Base-by-base conservation (phyloP, 345 rosid species). In the Heritiera fomes region DNA sequence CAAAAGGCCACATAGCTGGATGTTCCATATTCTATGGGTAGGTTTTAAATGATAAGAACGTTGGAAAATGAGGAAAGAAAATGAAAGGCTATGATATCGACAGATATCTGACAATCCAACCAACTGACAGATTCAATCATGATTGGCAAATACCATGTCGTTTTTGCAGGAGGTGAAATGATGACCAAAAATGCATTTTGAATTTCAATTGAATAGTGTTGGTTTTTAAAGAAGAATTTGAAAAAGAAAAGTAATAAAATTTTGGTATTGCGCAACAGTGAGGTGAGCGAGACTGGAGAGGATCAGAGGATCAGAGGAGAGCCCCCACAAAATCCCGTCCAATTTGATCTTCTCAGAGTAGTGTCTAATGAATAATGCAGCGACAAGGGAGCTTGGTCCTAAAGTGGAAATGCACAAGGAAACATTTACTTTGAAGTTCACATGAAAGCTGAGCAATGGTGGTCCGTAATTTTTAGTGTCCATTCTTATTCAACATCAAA, bases 11-110 rank as follows among this genome's bases (percentile, higher is more conserved):
- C 10, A 32, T 28, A 61, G 66, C 30, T 28, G 40, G 66, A 30
- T 28, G 47, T 14, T 6, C 43, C 17, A 68, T 47, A 5, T 56
- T 73, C 52, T 15, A 5, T 78, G 50, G n/a, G 13, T 40, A 4
- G 12, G 41, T 28, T 78, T 73, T 50, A 49, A 79, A 83, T 69
- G 67, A 62, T 62, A 50, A 8, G 56, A 53, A 46, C n/a, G 38
- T 34, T 34, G 8, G 8, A 18, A 58, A 9, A 23, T 0, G 5
- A 30, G 17, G 28, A 28, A 28, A 9, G 43, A 58, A 34, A 11
- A 47, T 30, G 6, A 63, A 73, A 55, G 15, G 40, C 4, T 8
- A 45, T 34, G 79, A 18, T n/a, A 28, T 30, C 46, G 4, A 55
- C 55, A 15, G 56, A 9, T 8, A 52, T 12, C 62, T 28, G 50